These are phyloP conservation scores for Pulveroboletus sp. DNA, from an alignment of 768 basidiomycete genomes.

Conservation along the genomic window DNA sequence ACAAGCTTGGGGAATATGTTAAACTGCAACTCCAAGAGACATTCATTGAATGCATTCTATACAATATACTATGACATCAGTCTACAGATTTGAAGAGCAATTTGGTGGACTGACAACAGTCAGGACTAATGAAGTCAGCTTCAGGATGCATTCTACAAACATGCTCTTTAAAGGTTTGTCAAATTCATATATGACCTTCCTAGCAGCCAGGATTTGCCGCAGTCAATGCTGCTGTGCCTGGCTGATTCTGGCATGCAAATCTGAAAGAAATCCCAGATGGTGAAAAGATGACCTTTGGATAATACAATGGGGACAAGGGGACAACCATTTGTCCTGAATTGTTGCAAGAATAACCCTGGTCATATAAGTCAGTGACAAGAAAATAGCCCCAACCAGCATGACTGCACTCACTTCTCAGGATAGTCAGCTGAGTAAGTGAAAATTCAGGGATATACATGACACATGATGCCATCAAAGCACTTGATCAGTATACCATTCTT, in stretches of 20 bases:
- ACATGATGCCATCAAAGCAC: neutral
- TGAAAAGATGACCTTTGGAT: slow-evolving; percentile 14
- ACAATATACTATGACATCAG: too few species aligned
- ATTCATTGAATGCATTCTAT: too few species aligned
- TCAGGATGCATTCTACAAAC: neutral
- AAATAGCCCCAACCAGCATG: neutral
- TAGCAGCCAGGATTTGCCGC: neutral
- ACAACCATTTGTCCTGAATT: slow-evolving; percentile 23
- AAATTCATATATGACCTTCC: slow-evolving; percentile 4
- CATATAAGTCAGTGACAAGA: neutral
- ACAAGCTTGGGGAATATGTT: neutral
- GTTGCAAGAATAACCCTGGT: slow-evolving; percentile 25
- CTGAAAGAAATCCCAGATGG: slow-evolving; percentile 1
- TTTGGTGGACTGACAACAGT: slow-evolving; percentile 7
- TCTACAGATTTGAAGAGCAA: neutral
- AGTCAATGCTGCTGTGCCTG: neutral
- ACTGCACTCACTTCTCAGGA: neutral
- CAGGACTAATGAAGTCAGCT: slow-evolving; percentile 4
- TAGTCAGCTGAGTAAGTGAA: neutral
- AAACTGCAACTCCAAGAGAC: too few species aligned
- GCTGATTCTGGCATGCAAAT: neutral
- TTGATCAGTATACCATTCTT: neutral
- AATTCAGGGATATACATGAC: neutral
- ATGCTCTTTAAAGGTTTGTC: neutral
- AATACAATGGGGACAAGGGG: slow-evolving; percentile 30